phyloP scores from a whole-genome alignment of 306 rosid species.

The Sicyos baderoa region DNA sequence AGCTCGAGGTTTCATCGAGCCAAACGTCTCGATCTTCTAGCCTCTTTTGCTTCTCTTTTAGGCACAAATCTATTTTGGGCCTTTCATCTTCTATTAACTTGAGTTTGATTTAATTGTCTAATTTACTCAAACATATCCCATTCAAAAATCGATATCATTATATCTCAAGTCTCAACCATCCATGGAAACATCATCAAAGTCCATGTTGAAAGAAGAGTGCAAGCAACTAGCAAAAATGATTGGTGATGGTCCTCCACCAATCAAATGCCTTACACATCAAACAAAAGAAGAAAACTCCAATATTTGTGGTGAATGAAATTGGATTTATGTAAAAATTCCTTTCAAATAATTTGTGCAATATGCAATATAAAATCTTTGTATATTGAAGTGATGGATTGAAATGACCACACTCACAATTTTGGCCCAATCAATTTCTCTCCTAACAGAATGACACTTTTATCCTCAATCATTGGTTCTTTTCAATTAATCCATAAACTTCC shows the following conservation, averaged over 20 bases:
- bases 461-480: no score
- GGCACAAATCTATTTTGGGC: no score
- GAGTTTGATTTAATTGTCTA: no score
- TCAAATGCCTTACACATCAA: background rate
- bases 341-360: background rate
- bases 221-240: background rate
- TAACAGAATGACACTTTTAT: background rate
- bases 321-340: background rate
- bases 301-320: background rate
- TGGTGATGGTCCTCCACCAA: constrained; percentile 20
- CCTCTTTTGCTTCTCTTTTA: no score
- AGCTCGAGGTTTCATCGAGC: no score
- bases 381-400: constrained; percentile 3
- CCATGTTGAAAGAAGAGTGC: background rate
- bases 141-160: background rate
- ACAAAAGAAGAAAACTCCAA: background rate
- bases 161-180: background rate
- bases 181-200: background rate
- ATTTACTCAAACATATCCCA: no score
- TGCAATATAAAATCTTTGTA: background rate
- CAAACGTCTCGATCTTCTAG: no score
- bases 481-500: no score
- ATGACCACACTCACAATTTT: background rate
- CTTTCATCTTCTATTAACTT: no score
- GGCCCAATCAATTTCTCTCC: background rate